Conservation (phyloP, 202 grass and related monocot genomes). For the Digitaria exilis region DNA sequence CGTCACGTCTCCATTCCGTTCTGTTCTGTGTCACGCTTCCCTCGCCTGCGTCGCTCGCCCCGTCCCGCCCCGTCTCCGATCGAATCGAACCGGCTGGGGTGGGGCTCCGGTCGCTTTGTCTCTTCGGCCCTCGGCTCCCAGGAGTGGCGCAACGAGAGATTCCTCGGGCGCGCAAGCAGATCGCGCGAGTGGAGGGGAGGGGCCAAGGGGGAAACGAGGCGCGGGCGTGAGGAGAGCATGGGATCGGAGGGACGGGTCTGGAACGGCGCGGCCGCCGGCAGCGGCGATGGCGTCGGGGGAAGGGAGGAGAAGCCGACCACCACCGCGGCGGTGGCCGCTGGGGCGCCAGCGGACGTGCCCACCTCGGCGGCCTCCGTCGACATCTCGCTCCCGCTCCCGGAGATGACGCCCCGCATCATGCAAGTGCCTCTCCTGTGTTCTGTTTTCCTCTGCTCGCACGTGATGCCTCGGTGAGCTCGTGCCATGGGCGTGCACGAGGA, state of each 20-base stretch:
- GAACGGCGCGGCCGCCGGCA: constrained; percentile 14
- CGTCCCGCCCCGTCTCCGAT: background rate
- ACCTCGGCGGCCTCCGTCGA: too few species aligned
- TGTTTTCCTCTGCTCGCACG: background rate
- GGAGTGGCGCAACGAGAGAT: constrained; percentile 12
- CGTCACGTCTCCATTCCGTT: too few species aligned
- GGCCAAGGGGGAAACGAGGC: background rate
- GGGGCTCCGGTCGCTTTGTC: background rate
- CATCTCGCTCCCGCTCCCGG: too few species aligned
- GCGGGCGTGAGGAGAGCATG: constrained; percentile 29
- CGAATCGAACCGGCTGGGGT: constrained; percentile 3
- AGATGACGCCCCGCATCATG: too few species aligned
- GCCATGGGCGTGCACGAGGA: background rate
- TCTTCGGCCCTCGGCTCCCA: background rate
- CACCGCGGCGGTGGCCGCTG: too few species aligned
- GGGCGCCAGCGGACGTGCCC: constrained; percentile 38
- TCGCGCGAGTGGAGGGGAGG: background rate
- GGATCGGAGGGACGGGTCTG: constrained; percentile 61
- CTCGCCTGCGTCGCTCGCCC: background rate
- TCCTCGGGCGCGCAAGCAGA: background rate
- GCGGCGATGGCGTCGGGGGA: too few species aligned
- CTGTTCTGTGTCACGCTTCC: background rate
- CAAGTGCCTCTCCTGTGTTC: too few species aligned
- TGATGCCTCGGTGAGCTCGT: too few species aligned
- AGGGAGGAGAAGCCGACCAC: too few species aligned